A percentile compares a stretch with the other conserved stretches of the same genome.
Evolutionary conservation across 2,329 filamentous ascomycete genomes (phyloP).

Genomic region (Venturia carpophila): DNA sequence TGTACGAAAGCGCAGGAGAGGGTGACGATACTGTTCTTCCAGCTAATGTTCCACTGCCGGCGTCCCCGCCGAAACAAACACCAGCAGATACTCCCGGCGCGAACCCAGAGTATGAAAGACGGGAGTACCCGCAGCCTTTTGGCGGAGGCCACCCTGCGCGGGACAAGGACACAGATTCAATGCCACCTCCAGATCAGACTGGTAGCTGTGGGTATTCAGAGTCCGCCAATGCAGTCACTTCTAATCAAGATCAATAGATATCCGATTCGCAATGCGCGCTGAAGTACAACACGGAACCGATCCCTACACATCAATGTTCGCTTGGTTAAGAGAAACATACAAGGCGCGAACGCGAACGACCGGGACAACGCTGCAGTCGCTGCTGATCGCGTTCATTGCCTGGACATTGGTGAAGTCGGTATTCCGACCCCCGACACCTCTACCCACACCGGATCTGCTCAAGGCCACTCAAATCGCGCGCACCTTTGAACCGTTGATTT

Average conservation of each 20-base stretch:
- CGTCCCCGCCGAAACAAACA: slow-evolving; percentile 50
- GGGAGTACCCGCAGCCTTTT: slow-evolving; percentile 23
- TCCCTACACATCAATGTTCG: slow-evolving; percentile 67
- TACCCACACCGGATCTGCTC: slow-evolving; percentile 72
- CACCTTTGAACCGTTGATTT: slow-evolving; percentile 88
- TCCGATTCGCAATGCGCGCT: slow-evolving; percentile 78
- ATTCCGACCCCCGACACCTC: slow-evolving; percentile 58
- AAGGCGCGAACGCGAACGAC: slow-evolving; percentile 60
- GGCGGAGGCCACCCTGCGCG: slow-evolving; percentile 17
- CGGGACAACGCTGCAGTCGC: slow-evolving; percentile 55
- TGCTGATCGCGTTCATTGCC: slow-evolving; percentile 55
- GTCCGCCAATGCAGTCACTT: slow-evolving; percentile 29
- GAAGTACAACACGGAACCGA: slow-evolving; percentile 84
- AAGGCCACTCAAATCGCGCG: slow-evolving; percentile 85
- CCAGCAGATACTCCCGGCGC: slow-evolving; percentile 44
- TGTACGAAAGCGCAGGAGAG: slow-evolving; percentile 50
- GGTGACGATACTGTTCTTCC: slow-evolving; percentile 43
- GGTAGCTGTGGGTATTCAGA: slow-evolving; percentile 44
- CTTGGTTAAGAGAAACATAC: slow-evolving; percentile 54
- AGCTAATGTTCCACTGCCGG: slow-evolving; percentile 52
- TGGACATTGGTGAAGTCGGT: slow-evolving; percentile 58
- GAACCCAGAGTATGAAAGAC: slow-evolving; percentile 29
- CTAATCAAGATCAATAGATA: slow-evolving; percentile 48
- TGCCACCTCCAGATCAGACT: slow-evolving; percentile 26
- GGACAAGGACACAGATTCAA: slow-evolving; percentile 19